A percentile compares a stretch with the other conserved stretches of the same genome.
These are phyloP conservation scores for Candida vartiovaarae DNA, from an alignment of 805 yeast genomes.

Conservation along the genomic window DNA sequence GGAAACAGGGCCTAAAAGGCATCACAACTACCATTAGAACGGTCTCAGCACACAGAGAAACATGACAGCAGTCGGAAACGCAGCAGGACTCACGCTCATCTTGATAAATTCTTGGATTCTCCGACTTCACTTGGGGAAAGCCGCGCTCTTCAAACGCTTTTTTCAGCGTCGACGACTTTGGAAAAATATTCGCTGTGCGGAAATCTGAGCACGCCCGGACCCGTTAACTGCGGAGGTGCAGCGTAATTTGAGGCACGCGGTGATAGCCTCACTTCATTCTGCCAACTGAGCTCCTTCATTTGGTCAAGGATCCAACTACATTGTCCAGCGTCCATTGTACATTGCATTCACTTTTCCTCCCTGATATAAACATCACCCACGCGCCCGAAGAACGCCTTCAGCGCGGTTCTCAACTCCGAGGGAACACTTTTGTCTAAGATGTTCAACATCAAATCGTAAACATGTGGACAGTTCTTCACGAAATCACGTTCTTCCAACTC, in stretches of 20 bases:
- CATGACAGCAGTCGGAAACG: too few relatives aligned
- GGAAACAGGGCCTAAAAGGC: too few relatives aligned
- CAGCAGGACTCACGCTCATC: conserved; percentile 16
- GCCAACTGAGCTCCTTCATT: too few relatives aligned
- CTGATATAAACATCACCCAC: conserved; percentile 43
- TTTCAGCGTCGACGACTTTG: conserved; percentile 16
- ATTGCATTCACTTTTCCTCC: conserved; percentile 5
- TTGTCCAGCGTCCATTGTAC: too few relatives aligned
- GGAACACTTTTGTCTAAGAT: conserved; percentile 57
- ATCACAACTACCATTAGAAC: too few relatives aligned
- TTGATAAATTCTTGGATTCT: not conserved
- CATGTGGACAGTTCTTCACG: conserved; percentile 44
- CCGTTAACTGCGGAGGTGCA: not conserved
- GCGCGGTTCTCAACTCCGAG: conserved; percentile 52
- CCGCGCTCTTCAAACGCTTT: not conserved
- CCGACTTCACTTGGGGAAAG: too few relatives aligned
- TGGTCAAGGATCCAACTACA: too few relatives aligned
- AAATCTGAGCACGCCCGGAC: conserved; percentile 11
- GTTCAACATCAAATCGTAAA: conserved; percentile 52
- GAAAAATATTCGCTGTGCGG: conserved; percentile 3
- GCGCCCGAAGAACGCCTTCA: conserved; percentile 50
- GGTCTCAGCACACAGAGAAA: too few relatives aligned
- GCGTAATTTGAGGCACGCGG: conserved; percentile 10
- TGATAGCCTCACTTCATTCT: too few relatives aligned
- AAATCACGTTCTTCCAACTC: conserved; percentile 75